Conservation (phyloP, 2,329 filamentous ascomycete genomes). For the Aaosphaeria arxii region DNA sequence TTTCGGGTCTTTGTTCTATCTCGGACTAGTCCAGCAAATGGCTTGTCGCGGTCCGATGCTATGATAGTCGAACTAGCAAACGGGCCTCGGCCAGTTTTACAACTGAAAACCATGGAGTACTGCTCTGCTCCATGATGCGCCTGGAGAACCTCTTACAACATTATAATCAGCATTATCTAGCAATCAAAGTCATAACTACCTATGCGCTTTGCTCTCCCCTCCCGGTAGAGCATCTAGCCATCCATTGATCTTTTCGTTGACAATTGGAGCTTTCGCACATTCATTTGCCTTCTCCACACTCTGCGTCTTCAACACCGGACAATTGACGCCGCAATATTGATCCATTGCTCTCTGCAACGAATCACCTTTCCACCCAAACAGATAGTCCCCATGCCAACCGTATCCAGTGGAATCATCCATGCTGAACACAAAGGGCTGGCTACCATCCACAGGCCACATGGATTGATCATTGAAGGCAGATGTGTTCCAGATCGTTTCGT, state of each 20-base stretch:
- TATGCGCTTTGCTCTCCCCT: not conserved
- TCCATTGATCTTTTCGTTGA: slow-evolving; percentile 2
- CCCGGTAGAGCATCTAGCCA: slow-evolving; percentile 2
- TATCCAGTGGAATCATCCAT: slow-evolving; percentile 8
- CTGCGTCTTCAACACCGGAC: slow-evolving; percentile 1
- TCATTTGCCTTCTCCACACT: slow-evolving; percentile 2
- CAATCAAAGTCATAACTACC: not conserved
- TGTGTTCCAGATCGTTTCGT: slow-evolving; percentile 8
- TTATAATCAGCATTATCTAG: no score
- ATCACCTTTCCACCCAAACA: slow-evolving; percentile 14
- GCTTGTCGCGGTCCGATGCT: no score
- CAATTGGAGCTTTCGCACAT: slow-evolving; percentile 1
- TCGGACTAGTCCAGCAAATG: no score
- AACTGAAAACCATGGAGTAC: no score
- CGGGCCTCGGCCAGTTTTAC: no score
- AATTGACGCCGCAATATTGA: slow-evolving; percentile 4
- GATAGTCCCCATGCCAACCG: slow-evolving; percentile 7
- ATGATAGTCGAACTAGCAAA: no score
- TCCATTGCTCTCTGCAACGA: slow-evolving; percentile 11
- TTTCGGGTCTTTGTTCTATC: no score
- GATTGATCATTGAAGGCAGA: slow-evolving; percentile 6
- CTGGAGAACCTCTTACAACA: no score
- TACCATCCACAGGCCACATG: slow-evolving; percentile 4
- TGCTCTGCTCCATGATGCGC: no score
- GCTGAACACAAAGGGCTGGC: slow-evolving; percentile 15